Percentiles rank a stretch among this genome's conserved stretches.
These are phyloP conservation scores for Westerdykella aurantiaca DNA, from an alignment of 2,329 filamentous ascomycete species.

Conservation along the genomic window DNA sequence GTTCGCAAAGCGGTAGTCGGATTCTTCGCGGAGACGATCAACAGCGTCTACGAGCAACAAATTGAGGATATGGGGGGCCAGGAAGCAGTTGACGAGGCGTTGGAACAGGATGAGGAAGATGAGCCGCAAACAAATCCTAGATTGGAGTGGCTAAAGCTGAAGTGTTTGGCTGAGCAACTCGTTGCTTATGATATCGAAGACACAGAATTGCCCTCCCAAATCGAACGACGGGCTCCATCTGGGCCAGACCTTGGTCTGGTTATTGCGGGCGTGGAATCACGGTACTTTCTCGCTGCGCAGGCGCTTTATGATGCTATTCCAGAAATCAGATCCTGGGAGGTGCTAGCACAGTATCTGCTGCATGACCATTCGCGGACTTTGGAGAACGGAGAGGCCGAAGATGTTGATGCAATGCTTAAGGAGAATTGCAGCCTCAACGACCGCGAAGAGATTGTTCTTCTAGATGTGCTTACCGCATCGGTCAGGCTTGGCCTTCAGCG, in stretches of 20 bases:
- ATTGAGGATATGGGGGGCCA: slow-evolving; percentile 79
- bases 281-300: slow-evolving; percentile 80
- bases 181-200: slow-evolving; percentile 70
- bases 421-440: slow-evolving; percentile 66
- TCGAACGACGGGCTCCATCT: slow-evolving; percentile 41
- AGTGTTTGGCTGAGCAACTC: slow-evolving; percentile 80
- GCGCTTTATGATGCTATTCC: slow-evolving; percentile 76
- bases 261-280: slow-evolving; percentile 64
- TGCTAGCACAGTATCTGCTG: slow-evolving; percentile 80
- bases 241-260: slow-evolving; percentile 45
- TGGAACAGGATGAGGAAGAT: slow-evolving; percentile 66
- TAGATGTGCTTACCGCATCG: slow-evolving; percentile 79
- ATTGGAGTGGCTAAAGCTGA: slow-evolving; percentile 83
- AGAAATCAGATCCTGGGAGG: slow-evolving; percentile 81
- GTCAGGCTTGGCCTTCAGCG: slow-evolving; percentile 69
- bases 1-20: slow-evolving; percentile 82
- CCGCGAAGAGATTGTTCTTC: slow-evolving; percentile 74
- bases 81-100: slow-evolving; percentile 67
- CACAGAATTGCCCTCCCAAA: slow-evolving; percentile 50
- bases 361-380: slow-evolving; percentile 70
- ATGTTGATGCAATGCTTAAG: slow-evolving; percentile 60
- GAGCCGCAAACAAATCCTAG: slow-evolving; percentile 69
- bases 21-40: slow-evolving; percentile 85
- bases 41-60: slow-evolving; percentile 72
- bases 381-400: slow-evolving; percentile 52